A percentile compares a stretch with the other conserved stretches of the same genome.
Conservation (phyloP, 805 yeast species). For the Priceomyces haplophilus region DNA sequence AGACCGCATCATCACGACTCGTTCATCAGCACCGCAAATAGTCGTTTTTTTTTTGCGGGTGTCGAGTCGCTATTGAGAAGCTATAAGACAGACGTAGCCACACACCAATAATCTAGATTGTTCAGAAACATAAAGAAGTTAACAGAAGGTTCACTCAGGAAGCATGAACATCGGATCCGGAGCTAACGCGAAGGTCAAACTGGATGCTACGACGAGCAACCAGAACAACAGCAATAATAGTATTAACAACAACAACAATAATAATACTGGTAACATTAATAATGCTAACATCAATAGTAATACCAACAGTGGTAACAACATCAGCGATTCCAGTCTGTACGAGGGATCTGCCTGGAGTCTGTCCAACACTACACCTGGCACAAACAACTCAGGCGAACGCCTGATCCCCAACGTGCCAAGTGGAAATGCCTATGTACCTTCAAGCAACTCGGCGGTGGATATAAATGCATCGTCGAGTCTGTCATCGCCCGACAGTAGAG, state of each 20-base stretch:
- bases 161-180: not conserved
- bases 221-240: too few species aligned
- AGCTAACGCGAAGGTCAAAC: not conserved
- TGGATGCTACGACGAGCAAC: not conserved
- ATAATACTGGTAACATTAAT: too few species aligned
- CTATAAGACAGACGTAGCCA: too few species aligned
- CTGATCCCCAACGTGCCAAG: not conserved
- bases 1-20: too few species aligned
- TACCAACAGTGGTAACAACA: not conserved
- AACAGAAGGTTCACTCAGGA: not conserved
- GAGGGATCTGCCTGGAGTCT: not conserved
- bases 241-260: not conserved
- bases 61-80: too few species aligned
- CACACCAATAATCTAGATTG: too few species aligned
- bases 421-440: not conserved
- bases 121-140: too few species aligned
- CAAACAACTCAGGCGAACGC: not conserved
- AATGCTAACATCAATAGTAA: not conserved
- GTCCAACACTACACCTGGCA: not conserved
- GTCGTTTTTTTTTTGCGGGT: too few species aligned
- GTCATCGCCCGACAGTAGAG: conserved; percentile 2
- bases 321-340: conserved; percentile 1
- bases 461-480: not conserved
- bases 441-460: not conserved
- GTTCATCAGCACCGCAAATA: too few species aligned